Base-by-base conservation (phyloP, 179 eudicot species). In the Amaranthus tricolor region DNA sequence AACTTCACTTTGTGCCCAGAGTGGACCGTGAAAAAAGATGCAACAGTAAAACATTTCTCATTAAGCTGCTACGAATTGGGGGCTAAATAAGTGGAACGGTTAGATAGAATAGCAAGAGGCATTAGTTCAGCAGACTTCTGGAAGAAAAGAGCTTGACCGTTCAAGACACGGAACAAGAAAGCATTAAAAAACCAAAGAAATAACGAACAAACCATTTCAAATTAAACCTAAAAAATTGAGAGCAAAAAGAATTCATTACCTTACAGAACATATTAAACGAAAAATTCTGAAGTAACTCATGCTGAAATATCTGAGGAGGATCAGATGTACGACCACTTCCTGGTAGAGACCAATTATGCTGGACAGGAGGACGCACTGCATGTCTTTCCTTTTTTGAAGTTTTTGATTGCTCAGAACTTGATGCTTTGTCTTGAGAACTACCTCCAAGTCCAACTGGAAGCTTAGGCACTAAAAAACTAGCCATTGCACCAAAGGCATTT, bases 281-380 rank as follows among this genome's bases (percentile, higher is more conserved):
- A 88, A 96, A 96, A 84, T 91, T 90, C 73, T 96, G 99, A 76
- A 96, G 96, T 83, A 96, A 81, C 79, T 94, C 99, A 81, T 96
- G 99, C 87, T 96, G 98, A 82, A 96, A 96, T 82, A 96, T 94
- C 83, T 94, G 93, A 58, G 99, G 99, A 79, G 94, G 84, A 77
- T 88, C 86, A 31, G 77, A 70, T 48, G 82, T 78, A 67, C 80
- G 58, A 62, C 81, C 61, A 67, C 77, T 88, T 70, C 84, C 89
- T 77, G 98, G 86, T 64, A 91, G 88, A 71, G 98, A 96, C 99
- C 99, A 96, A 75, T 91, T 82, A 80, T 96, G 99, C 86, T 76
- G 81, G 62, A 96, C 98, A 57, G 98, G 98, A 82, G 98, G 99
- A 40, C 98, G 96, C 71, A 90, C 81, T 47, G 97, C 96, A 79